Conservation (phyloP, 2,329 filamentous ascomycete species). For the Dendryphion nanum region DNA sequence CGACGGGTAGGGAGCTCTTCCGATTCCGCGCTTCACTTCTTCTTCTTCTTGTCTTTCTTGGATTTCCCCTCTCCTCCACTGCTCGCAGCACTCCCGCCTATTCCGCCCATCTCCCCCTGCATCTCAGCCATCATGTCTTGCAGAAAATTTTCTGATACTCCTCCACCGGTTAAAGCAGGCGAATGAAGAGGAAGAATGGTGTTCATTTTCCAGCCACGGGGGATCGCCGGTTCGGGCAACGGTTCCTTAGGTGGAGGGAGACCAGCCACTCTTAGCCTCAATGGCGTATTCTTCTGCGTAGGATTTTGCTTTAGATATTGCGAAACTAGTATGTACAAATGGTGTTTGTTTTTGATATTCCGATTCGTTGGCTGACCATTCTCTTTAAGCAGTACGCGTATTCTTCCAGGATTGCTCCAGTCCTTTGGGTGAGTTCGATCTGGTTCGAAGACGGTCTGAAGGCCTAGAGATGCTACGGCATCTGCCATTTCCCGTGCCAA, state of each 20-base stretch:
- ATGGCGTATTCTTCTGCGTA: slow-evolving; percentile 68
- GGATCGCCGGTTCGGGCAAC: slow-evolving; percentile 65
- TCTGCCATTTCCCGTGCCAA: slow-evolving; percentile 86
- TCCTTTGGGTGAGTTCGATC: slow-evolving; percentile 93
- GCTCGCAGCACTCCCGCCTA: slow-evolving; percentile 18
- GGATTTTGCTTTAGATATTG: slow-evolving; percentile 75
- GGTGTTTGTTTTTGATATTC: slow-evolving; percentile 73
- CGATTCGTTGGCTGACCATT: slow-evolving; percentile 52
- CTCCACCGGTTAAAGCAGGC: slow-evolving; percentile 85
- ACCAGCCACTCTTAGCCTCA: slow-evolving; percentile 71
- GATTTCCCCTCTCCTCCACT: slow-evolving; percentile 21
- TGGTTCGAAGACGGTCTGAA: slow-evolving; percentile 80
- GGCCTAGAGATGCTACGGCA: slow-evolving; percentile 64
- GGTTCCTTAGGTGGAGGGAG: slow-evolving; percentile 64
- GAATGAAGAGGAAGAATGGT: slow-evolving; percentile 83
- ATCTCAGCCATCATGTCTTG: slow-evolving; percentile 98
- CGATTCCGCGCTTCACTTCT: too few relatives aligned
- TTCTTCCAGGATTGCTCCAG: slow-evolving; percentile 93
- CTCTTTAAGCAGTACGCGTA: slow-evolving; percentile 73
- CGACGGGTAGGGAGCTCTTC: too few relatives aligned
- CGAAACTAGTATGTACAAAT: slow-evolving; percentile 80
- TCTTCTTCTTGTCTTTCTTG: slow-evolving; percentile 42
- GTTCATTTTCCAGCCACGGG: slow-evolving; percentile 88
- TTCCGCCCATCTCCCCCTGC: slow-evolving; percentile 48
- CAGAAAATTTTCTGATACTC: slow-evolving; percentile 89